Evolutionary conservation across 352 stramenopile species (phyloP), one percentile per base, ranked within the genome.

Genomic region (Phytophthora pseudosyringae): DNA sequence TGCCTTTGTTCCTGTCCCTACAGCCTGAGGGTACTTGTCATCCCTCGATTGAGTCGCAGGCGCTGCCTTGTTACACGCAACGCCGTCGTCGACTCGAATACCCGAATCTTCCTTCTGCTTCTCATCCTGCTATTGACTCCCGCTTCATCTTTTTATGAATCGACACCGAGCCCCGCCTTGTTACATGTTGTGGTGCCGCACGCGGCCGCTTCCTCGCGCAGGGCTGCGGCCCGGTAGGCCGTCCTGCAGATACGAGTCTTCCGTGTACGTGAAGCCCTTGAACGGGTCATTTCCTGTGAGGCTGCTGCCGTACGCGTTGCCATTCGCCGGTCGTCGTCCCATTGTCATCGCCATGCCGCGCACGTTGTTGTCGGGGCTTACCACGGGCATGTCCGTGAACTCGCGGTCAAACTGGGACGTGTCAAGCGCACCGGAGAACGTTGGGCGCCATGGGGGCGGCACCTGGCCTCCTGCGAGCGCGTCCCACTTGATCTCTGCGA

Each of bases 361-460:
- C n/a, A 78, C 76, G 35, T 89, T 67, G 64, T 89, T 91, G 68
- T 95, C 89, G 0, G 96, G 95, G 56, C 89, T 98, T 66, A 97
- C 87, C 31, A 99, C 90, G 8, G 97, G 97, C 94, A 99, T 98
- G 58, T 90, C 94, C 0, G 97, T 99, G 60, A 98, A 98, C 75
- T 99, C 97, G 54, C 89, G 85, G 81, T 99, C 97, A 58, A 99
- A 99, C 81, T 99, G 96, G 56, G 94, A 98, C 38, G 96, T 99
- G 81, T 99, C 96, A n/a, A 98, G 75, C 40, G 82, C 96, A 21
- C 91, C 88, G 18, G 88, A 93, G 63, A 99, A 97, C 26, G 88
- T 91, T 15, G 97, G 97, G 21, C 87, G 78, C 95, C 95, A 99
- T 35, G 96, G 96, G 45, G 96, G 88, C 33, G 84, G 60, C 28